These are phyloP conservation scores for Diplodia sapinea DNA, from an alignment of 2,329 filamentous ascomycete genomes.

Conservation along the genomic window DNA sequence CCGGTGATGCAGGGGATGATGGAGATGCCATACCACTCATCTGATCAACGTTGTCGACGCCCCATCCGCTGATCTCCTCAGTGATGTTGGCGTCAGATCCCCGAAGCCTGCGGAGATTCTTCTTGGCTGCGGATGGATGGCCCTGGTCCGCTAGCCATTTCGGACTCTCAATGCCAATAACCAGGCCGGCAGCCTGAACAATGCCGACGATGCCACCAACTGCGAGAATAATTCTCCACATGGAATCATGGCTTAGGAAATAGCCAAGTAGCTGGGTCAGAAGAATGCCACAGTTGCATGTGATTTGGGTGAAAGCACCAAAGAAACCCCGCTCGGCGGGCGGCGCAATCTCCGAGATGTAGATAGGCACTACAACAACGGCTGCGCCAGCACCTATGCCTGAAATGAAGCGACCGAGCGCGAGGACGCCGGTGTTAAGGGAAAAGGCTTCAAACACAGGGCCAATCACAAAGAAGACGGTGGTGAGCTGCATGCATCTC, in stretches of 20 bases:
- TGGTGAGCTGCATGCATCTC: slow-evolving; percentile 76
- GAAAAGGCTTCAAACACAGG: slow-evolving; percentile 77
- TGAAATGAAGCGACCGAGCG: slow-evolving; percentile 76
- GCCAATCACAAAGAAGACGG: slow-evolving; percentile 76
- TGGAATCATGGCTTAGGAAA: slow-evolving; percentile 78
- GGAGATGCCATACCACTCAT: slow-evolving; percentile 38
- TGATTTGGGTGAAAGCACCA: slow-evolving; percentile 83
- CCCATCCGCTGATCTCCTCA: slow-evolving; percentile 68
- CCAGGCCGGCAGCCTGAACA: slow-evolving; percentile 71
- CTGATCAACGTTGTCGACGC: slow-evolving; percentile 40
- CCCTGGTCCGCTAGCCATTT: slow-evolving; percentile 78
- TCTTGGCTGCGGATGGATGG: slow-evolving; percentile 65
- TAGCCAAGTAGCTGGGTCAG: slow-evolving; percentile 82
- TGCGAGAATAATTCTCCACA: slow-evolving; percentile 85
- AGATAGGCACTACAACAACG: slow-evolving; percentile 91
- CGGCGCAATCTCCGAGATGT: slow-evolving; percentile 90
- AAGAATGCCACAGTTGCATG: slow-evolving; percentile 90
- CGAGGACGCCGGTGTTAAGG: slow-evolving; percentile 69
- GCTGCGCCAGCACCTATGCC: slow-evolving; percentile 86
- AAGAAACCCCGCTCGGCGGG: slow-evolving; percentile 75
- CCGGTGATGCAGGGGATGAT: not conserved
- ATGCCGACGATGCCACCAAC: slow-evolving; percentile 72
- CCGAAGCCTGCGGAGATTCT: slow-evolving; percentile 75
- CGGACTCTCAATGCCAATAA: slow-evolving; percentile 80
- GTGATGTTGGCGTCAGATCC: slow-evolving; percentile 72